Base-by-base conservation (phyloP, 2,329 filamentous ascomycete genomes). In the Parastagonospora nodorum region DNA sequence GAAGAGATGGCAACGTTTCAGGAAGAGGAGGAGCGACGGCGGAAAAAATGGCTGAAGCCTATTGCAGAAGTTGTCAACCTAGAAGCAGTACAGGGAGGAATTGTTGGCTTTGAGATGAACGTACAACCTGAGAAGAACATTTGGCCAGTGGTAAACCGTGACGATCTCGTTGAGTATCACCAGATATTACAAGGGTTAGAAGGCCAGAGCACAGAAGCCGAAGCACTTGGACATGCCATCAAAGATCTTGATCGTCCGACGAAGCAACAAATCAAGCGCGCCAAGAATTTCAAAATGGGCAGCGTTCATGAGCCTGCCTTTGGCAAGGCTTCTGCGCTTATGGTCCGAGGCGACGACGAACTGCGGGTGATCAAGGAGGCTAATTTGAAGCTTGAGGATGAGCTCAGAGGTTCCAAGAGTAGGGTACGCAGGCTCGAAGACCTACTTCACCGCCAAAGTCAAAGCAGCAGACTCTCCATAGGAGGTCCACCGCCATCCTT, bases 261-360 rank as follows among this genome's bases (percentile, higher is more conserved):
- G 0, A 91, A 88, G 63, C 90, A 94, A 70, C 92, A 96, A 68
- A 84, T 87, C 53, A 92, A 91, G 73, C 85, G 91, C 50, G 84
- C 94, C 6, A 96, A 93, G 71, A 92, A 91, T 5, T 97, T 99
- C 79, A 97, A 97, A 70, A 94, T 95, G 68, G 94, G 94, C 12
- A 97, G 94, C 68, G 84, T 97, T 32, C 92, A 97, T 64, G 94
- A 97, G 69, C 88, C 88, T n/a, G 85, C 85, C 2, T 82, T 97
- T 54, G 91, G 91, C n/a, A 86, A 88, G 65, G 95, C 90, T 58
- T 93, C 91, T 1, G 67, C 71, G 31, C 82, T 97, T 8, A 77
- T 96, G 64, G 84, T 96, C 11, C 86, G 90, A 33, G 92, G 90
- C n/a, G 89, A 94, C 55, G 91, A 96, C 64, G 92, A 97, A 56